These are phyloP conservation scores for Plasmodium fragile DNA, from an alignment of 169 alveolate genomes.

Conservation along the genomic window DNA sequence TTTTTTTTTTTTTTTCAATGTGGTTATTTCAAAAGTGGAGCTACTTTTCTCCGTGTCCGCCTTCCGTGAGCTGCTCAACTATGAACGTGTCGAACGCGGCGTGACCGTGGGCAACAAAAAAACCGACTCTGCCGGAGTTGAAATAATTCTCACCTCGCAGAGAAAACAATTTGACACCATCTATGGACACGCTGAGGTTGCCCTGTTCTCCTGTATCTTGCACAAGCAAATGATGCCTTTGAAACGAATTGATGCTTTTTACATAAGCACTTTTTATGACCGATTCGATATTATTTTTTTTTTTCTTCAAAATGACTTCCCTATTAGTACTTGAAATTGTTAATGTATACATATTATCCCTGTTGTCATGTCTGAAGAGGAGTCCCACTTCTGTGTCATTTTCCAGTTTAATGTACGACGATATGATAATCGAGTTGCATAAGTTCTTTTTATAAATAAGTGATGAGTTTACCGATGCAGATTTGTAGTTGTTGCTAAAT, in stretches of 20 bases:
- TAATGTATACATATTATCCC: conserved; percentile 49
- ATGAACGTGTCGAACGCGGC: conserved; percentile 58
- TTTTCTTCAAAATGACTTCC: conserved; percentile 36
- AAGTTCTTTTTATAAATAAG: conserved; percentile 29
- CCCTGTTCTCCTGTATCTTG: conserved; percentile 64
- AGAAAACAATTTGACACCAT: conserved; percentile 29
- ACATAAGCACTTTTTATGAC: conserved; percentile 22
- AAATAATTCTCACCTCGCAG: conserved; percentile 26
- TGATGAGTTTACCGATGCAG: background rate
- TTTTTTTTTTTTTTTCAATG: background rate
- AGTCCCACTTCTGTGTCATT: conserved; percentile 61
- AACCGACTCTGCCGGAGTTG: conserved; percentile 32
- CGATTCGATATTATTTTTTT: conserved; percentile 23
- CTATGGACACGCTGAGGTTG: conserved; percentile 8
- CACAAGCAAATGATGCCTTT: conserved; percentile 42
- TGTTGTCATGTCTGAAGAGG: conserved; percentile 50
- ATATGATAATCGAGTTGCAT: conserved; percentile 28
- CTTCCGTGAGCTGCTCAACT: background rate
- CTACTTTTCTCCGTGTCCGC: background rate
- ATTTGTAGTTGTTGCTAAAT: conserved; percentile 15
- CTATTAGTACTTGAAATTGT: conserved; percentile 35
- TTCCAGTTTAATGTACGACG: conserved; percentile 53
- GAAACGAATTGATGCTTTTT: conserved; percentile 51
- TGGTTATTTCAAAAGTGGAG: background rate
- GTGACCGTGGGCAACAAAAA: conserved; percentile 39